Percentiles rank a stretch among this genome's conserved stretches.
Conservation (phyloP, 2,329 filamentous ascomycete genomes). For the Fusarium beomiforme region DNA sequence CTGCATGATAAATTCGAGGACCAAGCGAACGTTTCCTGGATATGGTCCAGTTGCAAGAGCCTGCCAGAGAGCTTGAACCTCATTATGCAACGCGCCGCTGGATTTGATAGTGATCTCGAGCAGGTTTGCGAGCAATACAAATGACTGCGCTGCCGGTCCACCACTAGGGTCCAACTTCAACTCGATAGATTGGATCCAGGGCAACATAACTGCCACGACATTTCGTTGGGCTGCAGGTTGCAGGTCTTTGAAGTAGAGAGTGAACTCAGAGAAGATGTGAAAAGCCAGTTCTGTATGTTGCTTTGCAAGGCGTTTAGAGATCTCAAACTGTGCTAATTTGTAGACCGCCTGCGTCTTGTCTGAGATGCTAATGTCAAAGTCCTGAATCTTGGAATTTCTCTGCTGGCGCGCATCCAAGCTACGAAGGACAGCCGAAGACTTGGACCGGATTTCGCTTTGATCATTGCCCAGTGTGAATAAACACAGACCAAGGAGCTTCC, state of each 20-base stretch:
- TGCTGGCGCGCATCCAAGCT: constrained; percentile 82
- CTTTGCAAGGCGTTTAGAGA: constrained; percentile 87
- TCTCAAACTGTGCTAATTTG: constrained; percentile 96
- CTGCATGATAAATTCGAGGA: constrained; percentile 95
- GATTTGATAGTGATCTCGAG: constrained; percentile 97
- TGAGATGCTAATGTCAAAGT: constrained; percentile 97
- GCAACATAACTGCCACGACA: constrained; percentile 91
- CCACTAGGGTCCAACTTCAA: constrained; percentile 91
- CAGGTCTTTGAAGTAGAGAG: constrained; percentile 89
- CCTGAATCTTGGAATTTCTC: constrained; percentile 88
- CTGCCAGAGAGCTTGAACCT: constrained; percentile 97
- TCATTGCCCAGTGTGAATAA: constrained; percentile 94
- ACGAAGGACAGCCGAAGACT: constrained; percentile 83
- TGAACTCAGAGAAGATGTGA: constrained; percentile 95
- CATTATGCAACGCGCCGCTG: constrained; percentile 88
- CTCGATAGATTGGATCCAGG: constrained; percentile 96
- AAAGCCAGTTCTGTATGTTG: constrained; percentile 92
- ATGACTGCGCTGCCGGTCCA: constrained; percentile 88
- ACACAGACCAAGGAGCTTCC: constrained; percentile 88
- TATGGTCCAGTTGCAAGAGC: constrained; percentile 93
- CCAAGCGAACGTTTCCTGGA: constrained; percentile 91
- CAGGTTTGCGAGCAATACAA: constrained; percentile 93
- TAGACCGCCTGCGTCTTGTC: constrained; percentile 99
- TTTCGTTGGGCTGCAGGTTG: constrained; percentile 87
- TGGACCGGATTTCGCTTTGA: constrained; percentile 86